Conservation (phyloP, 345 rosid genomes). For the Linum lewisii region DNA sequence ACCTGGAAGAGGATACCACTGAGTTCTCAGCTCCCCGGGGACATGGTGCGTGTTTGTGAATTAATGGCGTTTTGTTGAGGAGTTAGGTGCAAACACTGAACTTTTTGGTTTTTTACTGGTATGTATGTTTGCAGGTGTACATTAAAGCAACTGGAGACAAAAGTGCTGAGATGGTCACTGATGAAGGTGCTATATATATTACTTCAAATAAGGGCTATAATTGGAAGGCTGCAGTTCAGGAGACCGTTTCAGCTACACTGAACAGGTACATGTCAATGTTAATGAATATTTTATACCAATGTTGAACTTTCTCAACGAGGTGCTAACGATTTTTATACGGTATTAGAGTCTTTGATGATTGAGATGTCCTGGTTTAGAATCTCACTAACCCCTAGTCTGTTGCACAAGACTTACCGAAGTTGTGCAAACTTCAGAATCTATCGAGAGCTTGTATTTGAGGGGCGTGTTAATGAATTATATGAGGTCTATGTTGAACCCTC, state of each 20-base stretch:
- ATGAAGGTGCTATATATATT: slow-evolving; percentile 86
- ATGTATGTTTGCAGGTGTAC: slow-evolving; percentile 46
- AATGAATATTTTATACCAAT: too few species aligned
- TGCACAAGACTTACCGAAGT: too few species aligned
- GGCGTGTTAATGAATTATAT: too few species aligned
- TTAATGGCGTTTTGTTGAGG: background rate
- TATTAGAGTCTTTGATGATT: too few species aligned
- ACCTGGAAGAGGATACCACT: slow-evolving; percentile 81
- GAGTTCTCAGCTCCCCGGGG: slow-evolving; percentile 92
- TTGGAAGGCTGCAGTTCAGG: slow-evolving; percentile 94
- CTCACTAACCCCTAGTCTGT: too few species aligned
- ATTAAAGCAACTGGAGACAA: slow-evolving; percentile 87
- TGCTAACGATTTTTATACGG: too few species aligned
- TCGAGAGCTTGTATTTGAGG: too few species aligned
- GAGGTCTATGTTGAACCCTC: too few species aligned
- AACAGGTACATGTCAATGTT: slow-evolving; percentile 78
- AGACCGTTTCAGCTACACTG: slow-evolving; percentile 89
- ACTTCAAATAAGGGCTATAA: slow-evolving; percentile 86
- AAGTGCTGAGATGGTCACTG: slow-evolving; percentile 96
- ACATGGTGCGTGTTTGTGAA: slow-evolving; percentile 39
- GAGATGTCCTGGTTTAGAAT: too few species aligned
- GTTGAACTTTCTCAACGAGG: too few species aligned
- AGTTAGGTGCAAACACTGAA: background rate
- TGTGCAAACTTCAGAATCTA: too few species aligned
- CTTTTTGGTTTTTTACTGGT: background rate